Base-by-base conservation (phyloP, 495 filamentous ascomycete genomes). In the Tuber calosporum region DNA sequence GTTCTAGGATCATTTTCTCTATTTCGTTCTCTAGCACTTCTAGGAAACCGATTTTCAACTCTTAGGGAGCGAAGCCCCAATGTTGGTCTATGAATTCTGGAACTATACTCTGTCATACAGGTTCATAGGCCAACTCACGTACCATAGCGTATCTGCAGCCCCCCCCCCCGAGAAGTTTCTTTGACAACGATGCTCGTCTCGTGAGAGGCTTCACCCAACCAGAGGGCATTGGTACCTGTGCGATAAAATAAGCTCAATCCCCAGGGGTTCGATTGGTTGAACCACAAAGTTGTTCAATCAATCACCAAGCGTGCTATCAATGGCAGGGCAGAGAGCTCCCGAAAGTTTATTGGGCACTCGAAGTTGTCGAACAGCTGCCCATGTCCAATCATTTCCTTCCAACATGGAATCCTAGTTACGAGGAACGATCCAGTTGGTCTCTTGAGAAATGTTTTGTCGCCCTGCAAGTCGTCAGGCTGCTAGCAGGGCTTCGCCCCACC, bases 191-290 rank as follows among this genome's bases (percentile, higher is more conserved):
- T 34, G 26, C 26, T 34, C 53, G 22, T 11, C 26, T 34, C 11
- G 53, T 26, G 15, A 62, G 53, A 62, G 53, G 7, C 13, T 26
- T 34, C 53, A 30, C 13, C 53, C 53, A 62, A 62, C 53, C 53
- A 62, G n/a, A 62, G 30, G 53, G 13, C 26, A 34, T 62, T 34
- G 26, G 53, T 62, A 62, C 53, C 53, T 62, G 53, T 62, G 53
- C 13, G 26, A 62, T 62, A 62, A 62, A 34, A 62, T 62, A 62
- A 62, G 53, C 53, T 62, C 53, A 62, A 62, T 62, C 34, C 53
- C 13, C 13, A 4, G 53, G 53, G 1, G 26, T 19, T 62, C 53
- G 26, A 62, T 62, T 62, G 53, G 53, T 15, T 15, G 13, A 5
- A 15, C 30, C 4, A 8, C 53, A 30, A 34, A 34, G 53, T 17